Percentiles rank a stretch among this genome's conserved stretches.
Evolutionary conservation across 2,329 filamentous ascomycete species (phyloP).

Genomic region (Cladophialophora exuberans): DNA sequence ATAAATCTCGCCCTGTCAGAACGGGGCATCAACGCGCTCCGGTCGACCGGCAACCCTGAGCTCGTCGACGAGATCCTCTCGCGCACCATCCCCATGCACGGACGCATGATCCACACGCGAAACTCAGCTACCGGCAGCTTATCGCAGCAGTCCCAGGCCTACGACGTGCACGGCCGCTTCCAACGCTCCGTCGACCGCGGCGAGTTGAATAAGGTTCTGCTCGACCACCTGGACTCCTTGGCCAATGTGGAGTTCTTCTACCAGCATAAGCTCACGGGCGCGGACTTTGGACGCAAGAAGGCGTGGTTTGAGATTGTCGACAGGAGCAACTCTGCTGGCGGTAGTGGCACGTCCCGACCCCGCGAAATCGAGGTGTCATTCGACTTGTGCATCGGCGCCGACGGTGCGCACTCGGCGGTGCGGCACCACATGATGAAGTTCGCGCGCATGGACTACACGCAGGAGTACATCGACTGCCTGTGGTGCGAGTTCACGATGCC

Average conservation of each 20-base stretch:
- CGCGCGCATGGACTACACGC: slow-evolving; percentile 83
- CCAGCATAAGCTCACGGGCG: slow-evolving; percentile 88
- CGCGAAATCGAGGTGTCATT: slow-evolving; percentile 82
- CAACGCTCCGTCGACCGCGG: slow-evolving; percentile 86
- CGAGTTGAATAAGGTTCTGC: slow-evolving; percentile 77
- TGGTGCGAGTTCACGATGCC: slow-evolving; percentile 95
- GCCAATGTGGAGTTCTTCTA: slow-evolving; percentile 92
- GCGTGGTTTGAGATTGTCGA: slow-evolving; percentile 80
- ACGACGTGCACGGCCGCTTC: slow-evolving; percentile 85
- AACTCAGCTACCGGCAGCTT: slow-evolving; percentile 66
- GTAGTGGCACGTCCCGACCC: slow-evolving; percentile 44
- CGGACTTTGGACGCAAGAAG: slow-evolving; percentile 75
- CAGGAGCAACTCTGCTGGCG: slow-evolving; percentile 19
- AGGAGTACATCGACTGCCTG: slow-evolving; percentile 92
- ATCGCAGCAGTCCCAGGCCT: slow-evolving; percentile 80
- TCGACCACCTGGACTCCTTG: slow-evolving; percentile 80
- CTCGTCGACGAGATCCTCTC: slow-evolving; percentile 75
- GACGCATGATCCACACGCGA: slow-evolving; percentile 90
- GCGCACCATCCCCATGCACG: slow-evolving; percentile 88
- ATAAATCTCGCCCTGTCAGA: slow-evolving; percentile 96
- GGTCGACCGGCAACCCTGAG: slow-evolving; percentile 65
- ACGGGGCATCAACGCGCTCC: slow-evolving; percentile 86
- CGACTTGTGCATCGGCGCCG: slow-evolving; percentile 90
- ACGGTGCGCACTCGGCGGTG: slow-evolving; percentile 90
- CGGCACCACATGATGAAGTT: slow-evolving; percentile 97